phyloP scores from a whole-genome alignment of 2,329 filamentous ascomycete species.

The Trichoderma sp. region DNA sequence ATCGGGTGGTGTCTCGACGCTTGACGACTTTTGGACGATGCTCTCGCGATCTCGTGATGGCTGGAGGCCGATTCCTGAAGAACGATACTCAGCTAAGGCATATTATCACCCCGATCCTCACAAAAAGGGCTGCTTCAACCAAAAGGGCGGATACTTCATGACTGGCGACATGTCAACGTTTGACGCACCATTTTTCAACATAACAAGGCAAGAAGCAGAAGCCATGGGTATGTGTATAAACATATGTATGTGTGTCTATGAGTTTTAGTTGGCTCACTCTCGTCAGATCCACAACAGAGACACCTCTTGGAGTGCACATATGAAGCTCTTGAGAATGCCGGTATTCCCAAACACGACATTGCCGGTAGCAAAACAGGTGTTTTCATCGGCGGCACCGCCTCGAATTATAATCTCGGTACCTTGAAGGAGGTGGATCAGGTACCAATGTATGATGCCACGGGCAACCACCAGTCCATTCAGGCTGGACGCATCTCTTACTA shows the following conservation, averaged over 20 bases:
- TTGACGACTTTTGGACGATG: constrained; percentile 50
- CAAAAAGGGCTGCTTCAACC: constrained; percentile 45
- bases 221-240: constrained; percentile 43
- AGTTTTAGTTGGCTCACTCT: neutral
- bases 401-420: constrained; percentile 51
- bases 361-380: constrained; percentile 53
- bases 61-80: constrained; percentile 46
- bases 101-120: constrained; percentile 48
- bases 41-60: constrained; percentile 44
- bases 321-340: constrained; percentile 56
- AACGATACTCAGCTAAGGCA: constrained; percentile 49
- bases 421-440: constrained; percentile 47
- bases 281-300: constrained; percentile 53
- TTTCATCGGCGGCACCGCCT: constrained; percentile 50
- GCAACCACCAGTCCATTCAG: constrained; percentile 53
- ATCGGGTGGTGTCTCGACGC: constrained; percentile 45
- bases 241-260: neutral
- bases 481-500: constrained; percentile 58
- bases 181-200: constrained; percentile 55
- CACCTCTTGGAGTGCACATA: constrained; percentile 56
- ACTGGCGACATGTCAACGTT: constrained; percentile 50
- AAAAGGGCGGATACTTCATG: constrained; percentile 45
- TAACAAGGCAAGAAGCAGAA: constrained; percentile 53
- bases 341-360: constrained; percentile 50
- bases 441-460: constrained; percentile 55